Base-by-base conservation (phyloP, 495 filamentous ascomycete genomes). In the Penicillium daleae region DNA sequence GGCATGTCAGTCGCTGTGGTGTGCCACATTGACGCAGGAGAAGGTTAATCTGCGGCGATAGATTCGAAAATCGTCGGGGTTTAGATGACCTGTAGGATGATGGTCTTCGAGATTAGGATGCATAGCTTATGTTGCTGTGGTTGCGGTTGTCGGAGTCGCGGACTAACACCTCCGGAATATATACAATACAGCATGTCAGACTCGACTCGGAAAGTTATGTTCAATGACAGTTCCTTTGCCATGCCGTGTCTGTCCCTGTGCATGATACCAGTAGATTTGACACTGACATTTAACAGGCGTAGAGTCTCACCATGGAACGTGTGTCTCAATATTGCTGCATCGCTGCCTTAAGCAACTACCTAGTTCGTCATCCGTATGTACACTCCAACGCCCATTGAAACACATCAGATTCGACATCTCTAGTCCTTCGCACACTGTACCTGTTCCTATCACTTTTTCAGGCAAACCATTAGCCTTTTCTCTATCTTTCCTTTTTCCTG, bases 11-110 rank as follows among this genome's bases (percentile, higher is more conserved):
- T 40, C 21, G 59, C 57, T 57, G 21, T 57, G 46, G 19, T 33
- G 57, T 57, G 35, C 52, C 56, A 63, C 56, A 57, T 27, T 35
- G 32, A 56, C 57, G 60, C 52, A 58, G 12, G 39, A 40, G 39
- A 49, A 54, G 55, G 54, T 58, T 58, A 52, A 52, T 52, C n/a
- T 52, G 15, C 19, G 26, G 15, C 4, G 24, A 49, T 10, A 7
- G 46, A 27, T 49, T 27, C 26, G 4, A 8, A 24, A 24, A 22
- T 51, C 22, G 27, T 2, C 17, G 12, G 24, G 48, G 27, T n/a
- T 19, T 7, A 27, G 24, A 13, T 10, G 10, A 52, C 5, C 24
- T 9, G 27, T 22, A 29, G 26, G 2, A n/a, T n/a, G n/a, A n/a
- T n/a, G n/a, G n/a, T n/a, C n/a, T n/a, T n/a, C n/a, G n/a, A n/a